phyloP scores from a whole-genome alignment of 306 rosid species.

The Gastrolobium bilobum region DNA sequence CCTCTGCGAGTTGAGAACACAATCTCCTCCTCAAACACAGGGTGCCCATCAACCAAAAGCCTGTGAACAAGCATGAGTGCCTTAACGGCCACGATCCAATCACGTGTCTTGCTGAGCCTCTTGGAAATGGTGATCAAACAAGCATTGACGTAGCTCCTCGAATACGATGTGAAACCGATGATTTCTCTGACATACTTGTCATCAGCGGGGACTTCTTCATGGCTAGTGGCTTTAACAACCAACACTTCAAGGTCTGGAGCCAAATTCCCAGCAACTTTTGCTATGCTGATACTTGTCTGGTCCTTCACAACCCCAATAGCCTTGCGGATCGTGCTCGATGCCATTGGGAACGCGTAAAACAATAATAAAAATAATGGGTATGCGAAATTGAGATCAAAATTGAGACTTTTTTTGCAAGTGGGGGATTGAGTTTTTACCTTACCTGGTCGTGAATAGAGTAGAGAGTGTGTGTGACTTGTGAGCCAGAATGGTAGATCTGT shows the following conservation, averaged over 20 bases:
- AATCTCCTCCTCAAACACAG: constrained; percentile 79
- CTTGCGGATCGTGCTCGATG: constrained; percentile 83
- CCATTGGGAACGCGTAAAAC: constrained; percentile 49
- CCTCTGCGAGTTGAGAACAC: constrained; percentile 66
- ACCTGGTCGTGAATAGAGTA: constrained; percentile 25
- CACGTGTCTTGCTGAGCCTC: constrained; percentile 77
- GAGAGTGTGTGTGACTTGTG: neutral
- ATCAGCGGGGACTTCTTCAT: constrained; percentile 83
- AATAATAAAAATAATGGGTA: neutral
- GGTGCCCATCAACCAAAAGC: constrained; percentile 75
- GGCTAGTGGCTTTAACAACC: constrained; percentile 82
- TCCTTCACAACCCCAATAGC: constrained; percentile 93
- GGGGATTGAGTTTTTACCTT: neutral
- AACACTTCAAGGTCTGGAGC: constrained; percentile 88
- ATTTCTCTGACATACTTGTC: constrained; percentile 77
- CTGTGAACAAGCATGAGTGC: constrained; percentile 80
- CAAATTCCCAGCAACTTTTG: constrained; percentile 82
- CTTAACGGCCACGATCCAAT: constrained; percentile 92
- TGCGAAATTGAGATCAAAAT: neutral
- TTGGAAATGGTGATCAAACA: constrained; percentile 65
- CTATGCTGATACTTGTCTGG: constrained; percentile 90
- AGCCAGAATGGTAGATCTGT: constrained; percentile 26
- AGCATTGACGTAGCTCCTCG: constrained; percentile 70
- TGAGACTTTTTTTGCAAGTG: neutral
- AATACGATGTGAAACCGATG: constrained; percentile 61